Conservation (phyloP, 805 yeast genomes). For the Millerozyma acaciae region DNA sequence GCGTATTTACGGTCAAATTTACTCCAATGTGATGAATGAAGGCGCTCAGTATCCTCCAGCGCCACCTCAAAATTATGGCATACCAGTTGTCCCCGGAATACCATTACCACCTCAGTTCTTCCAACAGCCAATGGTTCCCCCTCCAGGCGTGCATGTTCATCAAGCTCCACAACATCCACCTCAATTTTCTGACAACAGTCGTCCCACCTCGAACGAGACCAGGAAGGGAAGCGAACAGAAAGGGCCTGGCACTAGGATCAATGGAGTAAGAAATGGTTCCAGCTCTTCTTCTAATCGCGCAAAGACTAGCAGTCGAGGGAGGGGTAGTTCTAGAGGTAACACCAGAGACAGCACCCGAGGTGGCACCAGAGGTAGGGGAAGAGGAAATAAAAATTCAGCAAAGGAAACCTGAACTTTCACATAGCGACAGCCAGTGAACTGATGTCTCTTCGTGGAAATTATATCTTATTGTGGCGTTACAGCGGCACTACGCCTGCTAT, state of each 20-base stretch:
- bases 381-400: constrained; percentile 8
- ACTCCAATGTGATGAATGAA: constrained; percentile 40
- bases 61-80: constrained; percentile 5
- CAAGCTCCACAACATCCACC: no score
- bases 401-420: no score
- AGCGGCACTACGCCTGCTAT: no score
- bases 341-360: constrained; percentile 14
- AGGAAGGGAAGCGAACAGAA: constrained; percentile 2
- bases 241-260: background rate
- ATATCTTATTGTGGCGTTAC: no score
- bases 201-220: no score
- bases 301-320: constrained; percentile 3
- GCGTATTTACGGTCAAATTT: constrained; percentile 41
- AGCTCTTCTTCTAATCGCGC: no score
- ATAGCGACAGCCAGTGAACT: no score
- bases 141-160: no score
- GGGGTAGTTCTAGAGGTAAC: constrained; percentile 14
- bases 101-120: constrained; percentile 36
- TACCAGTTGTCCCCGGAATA: constrained; percentile 31
- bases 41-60: constrained; percentile 17
- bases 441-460: no score
- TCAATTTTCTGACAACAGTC: no score
- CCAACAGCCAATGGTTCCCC: constrained; percentile 16
- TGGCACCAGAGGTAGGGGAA: constrained; percentile 17
- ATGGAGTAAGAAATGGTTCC: no score